Evolutionary conservation across 2,329 filamentous ascomycete genomes (phyloP), one percentile per base, ranked within the genome.

Genomic region (Hypocreales sp.): DNA sequence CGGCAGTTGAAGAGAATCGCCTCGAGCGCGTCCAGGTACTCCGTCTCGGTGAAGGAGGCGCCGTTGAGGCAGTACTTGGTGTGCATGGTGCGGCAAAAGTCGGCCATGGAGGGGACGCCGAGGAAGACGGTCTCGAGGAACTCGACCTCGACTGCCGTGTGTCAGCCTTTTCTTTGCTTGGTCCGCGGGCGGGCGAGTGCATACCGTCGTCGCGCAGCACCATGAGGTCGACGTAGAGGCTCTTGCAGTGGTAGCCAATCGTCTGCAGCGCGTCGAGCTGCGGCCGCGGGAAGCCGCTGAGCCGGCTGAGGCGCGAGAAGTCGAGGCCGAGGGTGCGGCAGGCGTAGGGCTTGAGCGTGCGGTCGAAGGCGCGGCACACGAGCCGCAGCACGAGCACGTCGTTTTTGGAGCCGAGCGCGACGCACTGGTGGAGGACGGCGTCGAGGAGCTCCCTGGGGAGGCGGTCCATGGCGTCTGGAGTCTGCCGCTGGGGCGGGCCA

Each of bases 211-310:
- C 63, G 36, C 63, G 55, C 20, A 67, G 42, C 11, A 65, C 52
- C 58, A 63, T 65, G 41, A 67, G 44, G 38, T 68, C 63, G 25
- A 67, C 48, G 31, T 60, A 63, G 5, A 68, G 38, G 17, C 59
- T 56, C 36, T 56, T 56, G 48, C 60, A 63, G n/a, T 60, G 46
- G 17, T 53, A 49, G 3, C 58, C 61, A 26, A 64, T 50, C 3
- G 53, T 56, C 35, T 54, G 50, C n/a, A 67, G 40, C 6, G 53
- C 54, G 38, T 53, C 48, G n/a, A 51, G 32, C 27, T 51, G 44
- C 2, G 51, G 55, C 5, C 42, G 53, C 12, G 35, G 36, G 11
- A 40, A 36, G 18, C 36, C 44, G 36, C 43, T 52, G 26, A 45
- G 42, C 33, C 39, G 48, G 37, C 55, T 54, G 31, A 68, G 52